Base-by-base conservation (phyloP, 1,284 basidiomycete genomes). In the Stereum hirsutum region DNA sequence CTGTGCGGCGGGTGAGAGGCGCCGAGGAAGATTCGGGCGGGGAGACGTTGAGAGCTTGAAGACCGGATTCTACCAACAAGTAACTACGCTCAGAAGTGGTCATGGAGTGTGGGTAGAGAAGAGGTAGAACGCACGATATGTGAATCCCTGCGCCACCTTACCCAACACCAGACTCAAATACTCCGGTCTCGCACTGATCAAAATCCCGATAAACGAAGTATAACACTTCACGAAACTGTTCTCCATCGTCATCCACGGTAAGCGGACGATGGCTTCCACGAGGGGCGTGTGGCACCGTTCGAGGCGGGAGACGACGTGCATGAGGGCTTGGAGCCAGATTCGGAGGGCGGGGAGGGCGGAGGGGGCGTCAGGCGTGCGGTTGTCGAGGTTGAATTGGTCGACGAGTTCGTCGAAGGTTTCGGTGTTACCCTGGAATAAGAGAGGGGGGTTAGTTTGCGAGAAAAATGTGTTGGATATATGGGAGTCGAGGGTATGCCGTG, bases 221-320 rank as follows among this genome's bases (percentile, higher is more conserved):
- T 92, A 96, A 11, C 81, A 78, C 60, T 82, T 86, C 42, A 92
- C 91, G 53, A 94, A 89, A 17, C 71, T 66, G 35, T 75, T 77
- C 52, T 94, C 89, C 64, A 91, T 78, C 5, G 83, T 86, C 5
- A 88, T 85, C 96, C 96, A 99, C 5, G 93, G 91, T 53, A 96
- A 72, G 46, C 75, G 75, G 45, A 97, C 71, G 47, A 99, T 82
- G 24, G 91, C 90, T 47, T 94, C 81, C 26, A 98, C 84, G 17
- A 99, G 78, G 0, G 79, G 61, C n/a, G 79, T 67, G 57, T 99
- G 94, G 4, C 76, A 70, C 31, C 82, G 74, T 63, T 93, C 81
- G 43, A 97, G 62, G 51, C 89, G 73, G 49, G 88, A 82, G 52
- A 89, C 82, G 37, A 86, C 84, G 57, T 89, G 84, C 0, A 83